Conservation (phyloP, 2,329 filamentous ascomycete species). For the Colletotrichum aenigma region DNA sequence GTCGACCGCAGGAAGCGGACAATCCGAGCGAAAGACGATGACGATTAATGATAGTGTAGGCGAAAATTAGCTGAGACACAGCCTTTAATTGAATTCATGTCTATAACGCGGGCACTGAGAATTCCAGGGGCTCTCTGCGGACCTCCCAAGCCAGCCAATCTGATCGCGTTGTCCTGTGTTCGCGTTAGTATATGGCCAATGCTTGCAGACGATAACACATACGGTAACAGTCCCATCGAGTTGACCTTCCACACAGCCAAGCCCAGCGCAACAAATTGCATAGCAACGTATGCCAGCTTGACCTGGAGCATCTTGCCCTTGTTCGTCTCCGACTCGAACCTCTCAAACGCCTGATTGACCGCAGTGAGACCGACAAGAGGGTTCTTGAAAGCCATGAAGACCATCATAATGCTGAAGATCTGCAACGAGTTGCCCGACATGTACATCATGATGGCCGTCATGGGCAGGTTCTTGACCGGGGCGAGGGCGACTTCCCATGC, state of each 20-base stretch:
- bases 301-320: constrained; percentile 76
- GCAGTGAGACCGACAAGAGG: constrained; percentile 83
- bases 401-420: constrained; percentile 99
- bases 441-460: constrained; percentile 99
- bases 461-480: constrained; percentile 91
- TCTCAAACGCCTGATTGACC: constrained; percentile 87
- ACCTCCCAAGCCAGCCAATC: constrained; percentile 98
- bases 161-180: constrained; percentile 81
- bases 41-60: background rate
- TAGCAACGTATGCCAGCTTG: constrained; percentile 85
- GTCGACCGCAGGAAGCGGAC: background rate
- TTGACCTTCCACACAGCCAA: constrained; percentile 97
- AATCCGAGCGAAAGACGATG: background rate
- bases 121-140: constrained; percentile 71
- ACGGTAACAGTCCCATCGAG: constrained; percentile 93
- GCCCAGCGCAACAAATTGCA: constrained; percentile 83
- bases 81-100: background rate
- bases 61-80: background rate
- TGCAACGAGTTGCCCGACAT: constrained; percentile 99
- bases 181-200: background rate
- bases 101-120: constrained; percentile 66
- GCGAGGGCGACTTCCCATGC: constrained; percentile 97
- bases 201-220: constrained; percentile 40
- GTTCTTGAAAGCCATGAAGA: constrained; percentile 98
- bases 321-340: constrained; percentile 85